These are phyloP conservation scores for Phaeolepiota aurea DNA, from an alignment of 768 basidiomycete species.

Conservation along the genomic window DNA sequence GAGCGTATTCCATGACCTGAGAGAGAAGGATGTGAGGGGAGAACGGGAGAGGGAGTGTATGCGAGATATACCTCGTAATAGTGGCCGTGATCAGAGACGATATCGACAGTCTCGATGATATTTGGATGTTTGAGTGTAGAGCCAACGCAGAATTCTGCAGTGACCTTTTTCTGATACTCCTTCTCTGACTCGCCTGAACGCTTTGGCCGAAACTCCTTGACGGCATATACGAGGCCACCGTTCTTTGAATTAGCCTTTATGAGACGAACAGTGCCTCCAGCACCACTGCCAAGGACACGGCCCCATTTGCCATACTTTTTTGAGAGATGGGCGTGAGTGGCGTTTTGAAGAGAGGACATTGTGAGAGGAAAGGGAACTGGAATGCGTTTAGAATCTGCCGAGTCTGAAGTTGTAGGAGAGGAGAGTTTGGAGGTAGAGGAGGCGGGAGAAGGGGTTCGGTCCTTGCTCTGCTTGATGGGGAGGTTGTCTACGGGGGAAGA, in stretches of 20 bases:
- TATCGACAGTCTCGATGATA: conserved; percentile 97
- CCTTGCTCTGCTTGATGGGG: conserved; percentile 32
- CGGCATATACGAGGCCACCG: conserved; percentile 84
- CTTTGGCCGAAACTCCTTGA: conserved; percentile 94
- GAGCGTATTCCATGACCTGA: conserved; percentile 99
- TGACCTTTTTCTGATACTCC: conserved; percentile 99
- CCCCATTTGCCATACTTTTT: conserved; percentile 99
- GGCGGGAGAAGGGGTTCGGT: conserved; percentile 33
- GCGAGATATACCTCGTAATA: conserved; percentile 82
- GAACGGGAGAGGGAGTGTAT: conserved; percentile 7
- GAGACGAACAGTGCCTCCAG: conserved; percentile 96
- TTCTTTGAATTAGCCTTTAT: conserved; percentile 82
- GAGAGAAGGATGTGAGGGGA: conserved; percentile 7
- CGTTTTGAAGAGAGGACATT: conserved; percentile 72
- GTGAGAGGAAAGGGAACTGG: conserved; percentile 26
- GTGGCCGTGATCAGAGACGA: conserved; percentile 94
- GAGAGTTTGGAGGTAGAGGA: conserved; percentile 15
- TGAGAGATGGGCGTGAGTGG: conserved; percentile 84
- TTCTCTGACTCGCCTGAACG: conserved; percentile 83
- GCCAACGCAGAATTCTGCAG: conserved; percentile 97
- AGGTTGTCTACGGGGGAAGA: conserved; percentile 13
- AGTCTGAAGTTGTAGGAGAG: conserved; percentile 12
- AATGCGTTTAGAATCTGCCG: conserved; percentile 7
- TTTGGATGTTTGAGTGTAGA: conserved; percentile 90
- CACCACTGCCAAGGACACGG: conserved; percentile 87